phyloP scores from a whole-genome alignment of 768 basidiomycete species.

The Amanita polypyramis region DNA sequence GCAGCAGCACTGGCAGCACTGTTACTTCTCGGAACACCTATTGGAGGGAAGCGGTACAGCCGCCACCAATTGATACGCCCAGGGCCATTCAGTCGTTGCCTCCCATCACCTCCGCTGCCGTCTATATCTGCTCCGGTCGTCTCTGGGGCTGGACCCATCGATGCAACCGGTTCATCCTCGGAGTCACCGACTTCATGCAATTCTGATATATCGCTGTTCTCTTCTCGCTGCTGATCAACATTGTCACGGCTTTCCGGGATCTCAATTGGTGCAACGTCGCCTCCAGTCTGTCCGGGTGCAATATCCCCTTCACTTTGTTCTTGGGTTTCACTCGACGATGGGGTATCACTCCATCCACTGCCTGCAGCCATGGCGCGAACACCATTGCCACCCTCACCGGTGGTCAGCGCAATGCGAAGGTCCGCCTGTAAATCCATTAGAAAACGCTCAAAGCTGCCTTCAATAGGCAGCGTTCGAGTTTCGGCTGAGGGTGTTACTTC shows the following conservation, averaged over 20 bases:
- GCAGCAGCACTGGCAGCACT: conserved; percentile 19
- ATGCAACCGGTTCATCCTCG: background rate
- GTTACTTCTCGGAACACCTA: conserved; percentile 20
- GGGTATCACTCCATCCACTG: conserved; percentile 4
- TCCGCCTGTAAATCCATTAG: conserved; percentile 70
- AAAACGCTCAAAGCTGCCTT: conserved; percentile 76
- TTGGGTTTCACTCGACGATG: background rate
- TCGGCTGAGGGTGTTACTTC: conserved; percentile 2
- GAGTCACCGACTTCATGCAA: background rate
- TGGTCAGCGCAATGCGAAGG: conserved; percentile 48
- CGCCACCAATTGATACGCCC: conserved; percentile 73
- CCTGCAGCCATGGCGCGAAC: conserved; percentile 8
- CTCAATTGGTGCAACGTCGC: background rate
- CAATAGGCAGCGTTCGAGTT: conserved; percentile 23
- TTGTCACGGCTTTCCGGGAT: background rate
- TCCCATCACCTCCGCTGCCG: conserved; percentile 12
- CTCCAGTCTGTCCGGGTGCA: background rate
- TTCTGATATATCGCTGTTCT: background rate
- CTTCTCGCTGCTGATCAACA: background rate
- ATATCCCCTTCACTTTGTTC: background rate
- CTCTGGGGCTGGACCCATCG: background rate
- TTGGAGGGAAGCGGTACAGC: conserved; percentile 71
- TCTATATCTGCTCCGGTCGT: conserved; percentile 5
- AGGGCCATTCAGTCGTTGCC: conserved; percentile 21
- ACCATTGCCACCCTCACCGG: conserved; percentile 16